Evolutionary conservation across 805 yeast species (phyloP).

Genomic region (Wickerhamomyces bovis): DNA sequence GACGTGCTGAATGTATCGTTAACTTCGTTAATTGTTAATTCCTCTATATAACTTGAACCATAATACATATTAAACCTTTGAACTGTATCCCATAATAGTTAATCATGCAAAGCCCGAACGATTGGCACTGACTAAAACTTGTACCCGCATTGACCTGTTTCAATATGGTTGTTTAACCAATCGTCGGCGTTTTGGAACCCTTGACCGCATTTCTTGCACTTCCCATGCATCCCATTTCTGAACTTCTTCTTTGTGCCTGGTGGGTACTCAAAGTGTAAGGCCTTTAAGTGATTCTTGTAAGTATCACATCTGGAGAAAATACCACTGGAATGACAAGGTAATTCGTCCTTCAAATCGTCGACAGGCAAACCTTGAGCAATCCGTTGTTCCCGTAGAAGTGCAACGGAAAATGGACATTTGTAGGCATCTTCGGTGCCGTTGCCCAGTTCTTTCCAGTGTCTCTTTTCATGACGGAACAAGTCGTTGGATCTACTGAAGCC

Average conservation of each 20-base stretch:
- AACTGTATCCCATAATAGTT: not conserved
- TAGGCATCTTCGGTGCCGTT: conserved; percentile 55
- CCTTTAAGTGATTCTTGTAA: conserved; percentile 83
- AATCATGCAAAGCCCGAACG: not conserved
- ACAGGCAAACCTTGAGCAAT: not conserved
- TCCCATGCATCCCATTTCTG: conserved; percentile 61
- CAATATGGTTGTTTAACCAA: conserved; percentile 77
- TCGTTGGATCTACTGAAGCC: conserved; percentile 90
- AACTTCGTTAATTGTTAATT: not conserved
- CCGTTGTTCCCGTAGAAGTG: conserved; percentile 4
- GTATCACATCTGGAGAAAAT: conserved; percentile 88
- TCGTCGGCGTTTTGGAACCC: conserved; percentile 64
- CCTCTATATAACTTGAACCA: not conserved
- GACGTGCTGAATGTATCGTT: not conserved
- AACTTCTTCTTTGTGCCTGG: conserved; percentile 78
- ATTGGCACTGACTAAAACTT: not conserved
- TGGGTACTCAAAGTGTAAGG: conserved; percentile 86
- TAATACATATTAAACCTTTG: not conserved
- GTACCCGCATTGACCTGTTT: conserved; percentile 24
- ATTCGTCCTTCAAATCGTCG: not conserved
- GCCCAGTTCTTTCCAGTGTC: conserved; percentile 77
- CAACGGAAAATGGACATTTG: conserved; percentile 67
- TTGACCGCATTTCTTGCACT: conserved; percentile 70
- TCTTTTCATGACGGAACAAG: conserved; percentile 74
- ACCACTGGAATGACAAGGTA: conserved; percentile 72